phyloP scores from a whole-genome alignment of 2,329 filamentous ascomycete species.

The Tolypocladium endophyticum region DNA sequence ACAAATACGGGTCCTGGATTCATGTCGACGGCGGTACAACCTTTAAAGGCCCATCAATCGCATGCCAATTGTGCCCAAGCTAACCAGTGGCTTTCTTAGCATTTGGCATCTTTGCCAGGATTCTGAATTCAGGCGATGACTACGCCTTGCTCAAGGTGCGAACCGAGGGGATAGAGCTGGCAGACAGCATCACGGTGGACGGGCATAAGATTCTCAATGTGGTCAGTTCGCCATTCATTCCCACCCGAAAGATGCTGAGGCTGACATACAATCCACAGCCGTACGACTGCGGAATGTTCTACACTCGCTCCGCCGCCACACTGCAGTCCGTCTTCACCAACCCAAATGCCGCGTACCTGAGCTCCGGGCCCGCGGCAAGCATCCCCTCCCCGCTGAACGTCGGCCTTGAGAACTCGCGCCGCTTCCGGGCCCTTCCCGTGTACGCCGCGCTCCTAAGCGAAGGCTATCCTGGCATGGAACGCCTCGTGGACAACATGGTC shows the following conservation, averaged over 20 bases:
- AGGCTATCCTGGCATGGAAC: conserved; percentile 56
- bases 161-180: conserved; percentile 61
- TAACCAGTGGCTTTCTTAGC: conserved; percentile 32
- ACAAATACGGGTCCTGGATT: conserved; percentile 69
- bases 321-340: conserved; percentile 64
- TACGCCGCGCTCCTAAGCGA: conserved; percentile 72
- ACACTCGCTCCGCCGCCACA: conserved; percentile 52
- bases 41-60: too few species aligned
- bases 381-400: conserved; percentile 80
- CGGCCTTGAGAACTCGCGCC: conserved; percentile 81
- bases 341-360: conserved; percentile 74
- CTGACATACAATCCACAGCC: conserved; percentile 36
- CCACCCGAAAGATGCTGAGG: neutral
- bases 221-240: conserved; percentile 28
- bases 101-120: conserved; percentile 72
- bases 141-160: conserved; percentile 42
- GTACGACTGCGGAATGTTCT: conserved; percentile 87
- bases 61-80: neutral
- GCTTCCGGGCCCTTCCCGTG: conserved; percentile 82
- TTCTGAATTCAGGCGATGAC: conserved; percentile 45
- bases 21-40: conserved; percentile 68
- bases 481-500: conserved; percentile 65
- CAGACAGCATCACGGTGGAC: conserved; percentile 79
- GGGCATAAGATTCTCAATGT: conserved; percentile 91
- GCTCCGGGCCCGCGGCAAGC: conserved; percentile 22